A percentile compares a stretch with the other conserved stretches of the same genome.
phyloP scores from a whole-genome alignment of 306 rosid species.

The Pyrus pyrifolia region DNA sequence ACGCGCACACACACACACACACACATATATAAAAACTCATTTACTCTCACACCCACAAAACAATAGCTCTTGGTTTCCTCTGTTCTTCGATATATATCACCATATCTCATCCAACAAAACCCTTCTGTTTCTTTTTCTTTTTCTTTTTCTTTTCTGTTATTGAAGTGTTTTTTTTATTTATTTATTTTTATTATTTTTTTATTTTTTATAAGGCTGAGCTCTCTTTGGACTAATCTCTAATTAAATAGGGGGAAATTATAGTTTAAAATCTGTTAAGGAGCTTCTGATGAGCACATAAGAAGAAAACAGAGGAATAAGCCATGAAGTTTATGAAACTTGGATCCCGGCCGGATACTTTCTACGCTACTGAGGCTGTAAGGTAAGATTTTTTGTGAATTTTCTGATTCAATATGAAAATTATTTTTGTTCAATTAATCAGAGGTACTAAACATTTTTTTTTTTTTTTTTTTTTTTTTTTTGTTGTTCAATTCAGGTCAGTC shows the following conservation, averaged over 20 bases:
- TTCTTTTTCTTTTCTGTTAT: not conserved
- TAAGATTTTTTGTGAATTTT: constrained; percentile 3
- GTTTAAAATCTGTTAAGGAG: constrained; percentile 30
- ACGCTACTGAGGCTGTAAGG: constrained; percentile 77
- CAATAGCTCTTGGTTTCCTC: constrained; percentile 40
- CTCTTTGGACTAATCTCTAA: constrained; percentile 24
- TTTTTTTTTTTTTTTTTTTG: not conserved
- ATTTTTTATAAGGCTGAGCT: constrained; percentile 16
- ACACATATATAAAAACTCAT: constrained; percentile 24
- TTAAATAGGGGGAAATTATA: constrained; percentile 3
- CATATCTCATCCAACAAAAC: constrained; percentile 49
- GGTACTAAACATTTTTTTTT: not conserved
- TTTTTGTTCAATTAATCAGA: not conserved
- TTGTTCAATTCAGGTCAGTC: constrained; percentile 59
- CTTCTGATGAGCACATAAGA: constrained; percentile 34
- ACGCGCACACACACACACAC: not conserved
- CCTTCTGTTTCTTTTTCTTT: not conserved
- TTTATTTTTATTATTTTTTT: not conserved
- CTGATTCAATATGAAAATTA: not conserved
- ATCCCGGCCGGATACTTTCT: constrained; percentile 94
- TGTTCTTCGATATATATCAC: constrained; percentile 43
- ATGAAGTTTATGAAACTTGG: constrained; percentile 99
- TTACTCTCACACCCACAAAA: constrained; percentile 35
- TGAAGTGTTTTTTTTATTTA: not conserved
- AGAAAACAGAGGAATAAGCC: constrained; percentile 24